A percentile compares a stretch with the other conserved stretches of the same genome.
Evolutionary conservation across 805 yeast genomes (phyloP).

Genomic region (Brettanomyces nanus): DNA sequence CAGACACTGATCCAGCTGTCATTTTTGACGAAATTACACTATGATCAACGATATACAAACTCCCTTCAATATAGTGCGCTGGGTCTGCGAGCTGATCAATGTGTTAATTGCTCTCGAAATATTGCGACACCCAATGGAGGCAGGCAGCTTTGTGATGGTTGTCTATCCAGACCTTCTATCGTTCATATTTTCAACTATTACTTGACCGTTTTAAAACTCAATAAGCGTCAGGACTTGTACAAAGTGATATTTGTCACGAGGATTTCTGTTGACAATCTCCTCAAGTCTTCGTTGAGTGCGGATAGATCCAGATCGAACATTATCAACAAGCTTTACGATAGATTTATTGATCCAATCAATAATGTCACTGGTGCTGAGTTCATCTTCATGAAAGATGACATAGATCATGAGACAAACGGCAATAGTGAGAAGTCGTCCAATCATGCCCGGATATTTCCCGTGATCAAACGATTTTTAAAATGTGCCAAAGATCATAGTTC

Average conservation of each 20-base stretch:
- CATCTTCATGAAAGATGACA: slow-evolving; percentile 6
- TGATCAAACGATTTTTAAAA: slow-evolving; percentile 11
- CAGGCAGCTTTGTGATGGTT: slow-evolving; percentile 17
- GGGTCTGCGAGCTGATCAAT: slow-evolving; percentile 6
- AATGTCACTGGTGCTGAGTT: slow-evolving; percentile 24
- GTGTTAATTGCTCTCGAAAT: slow-evolving; percentile 9
- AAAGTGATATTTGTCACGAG: slow-evolving; percentile 18
- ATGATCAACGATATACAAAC: slow-evolving; percentile 12
- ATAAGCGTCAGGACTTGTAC: slow-evolving; percentile 17
- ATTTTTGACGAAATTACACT: slow-evolving; percentile 14
- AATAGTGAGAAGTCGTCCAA: not conserved
- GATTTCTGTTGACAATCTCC: slow-evolving; percentile 13
- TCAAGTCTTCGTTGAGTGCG: slow-evolving; percentile 15
- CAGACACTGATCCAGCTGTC: slow-evolving; percentile 14
- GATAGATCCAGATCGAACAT: slow-evolving; percentile 18
- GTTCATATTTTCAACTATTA: slow-evolving; percentile 18
- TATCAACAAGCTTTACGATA: slow-evolving; percentile 20
- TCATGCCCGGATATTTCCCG: not conserved
- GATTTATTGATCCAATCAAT: slow-evolving; percentile 23
- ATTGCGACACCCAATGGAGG: slow-evolving; percentile 7
- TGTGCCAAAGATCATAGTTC: slow-evolving; percentile 9
- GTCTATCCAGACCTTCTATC: slow-evolving; percentile 18
- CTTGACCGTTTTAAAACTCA: slow-evolving; percentile 18
- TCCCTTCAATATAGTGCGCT: slow-evolving; percentile 6
- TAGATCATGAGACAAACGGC: not conserved